Evolutionary conservation across 2,329 filamentous ascomycete species (phyloP), one percentile per base, ranked within the genome.

Genomic region (Pseudogymnoascus sp.): DNA sequence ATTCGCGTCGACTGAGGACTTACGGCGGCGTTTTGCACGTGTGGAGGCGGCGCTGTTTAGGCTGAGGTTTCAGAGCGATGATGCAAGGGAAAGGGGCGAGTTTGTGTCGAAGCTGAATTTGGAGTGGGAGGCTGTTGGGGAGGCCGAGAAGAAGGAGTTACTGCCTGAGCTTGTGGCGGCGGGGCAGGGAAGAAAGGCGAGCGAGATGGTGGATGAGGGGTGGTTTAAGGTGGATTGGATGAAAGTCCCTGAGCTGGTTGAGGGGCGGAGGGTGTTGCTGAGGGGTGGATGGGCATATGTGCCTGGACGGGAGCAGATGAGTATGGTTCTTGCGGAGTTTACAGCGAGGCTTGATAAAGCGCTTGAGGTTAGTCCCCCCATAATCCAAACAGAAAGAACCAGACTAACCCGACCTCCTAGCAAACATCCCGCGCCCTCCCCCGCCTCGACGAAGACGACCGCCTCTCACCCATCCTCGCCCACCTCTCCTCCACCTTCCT

Each of bases 211-310:
- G 14, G 91, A 96, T 43, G 91, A 94, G 69, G 86, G 80, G 26
- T 99, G 91, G 88, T 96, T 95, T 80, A 97, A 97, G 77, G 91
- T 97, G 1, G 91, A 97, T 70, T 99, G 93, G 92, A 89, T 92
- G 72, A 84, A 87, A 35, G 94, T 99, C 1, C 91, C 93, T 0
- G 93, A 97, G 65, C 77, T 99, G 38, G 87, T 99, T 0, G 92
- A 97, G 75, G 77, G 83, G 59, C 82, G 93, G 60, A 83, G 83
- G 61, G 90, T 96, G 1, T 86, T 94, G 62, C 67, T 97, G 67
- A 88, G 82, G 68, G 85, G 78, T 29, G 94, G 94, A 2, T 94
- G 91, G 74, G 94, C 94, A 1, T 99, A 92, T 71, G 93, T 99
- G 1, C 93, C 94, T 0, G 86, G 88, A 11, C 83, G 87, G 63